These are phyloP conservation scores for Leonotis leonurus DNA, from an alignment of 257 asterid genomes.

Conservation along the genomic window DNA sequence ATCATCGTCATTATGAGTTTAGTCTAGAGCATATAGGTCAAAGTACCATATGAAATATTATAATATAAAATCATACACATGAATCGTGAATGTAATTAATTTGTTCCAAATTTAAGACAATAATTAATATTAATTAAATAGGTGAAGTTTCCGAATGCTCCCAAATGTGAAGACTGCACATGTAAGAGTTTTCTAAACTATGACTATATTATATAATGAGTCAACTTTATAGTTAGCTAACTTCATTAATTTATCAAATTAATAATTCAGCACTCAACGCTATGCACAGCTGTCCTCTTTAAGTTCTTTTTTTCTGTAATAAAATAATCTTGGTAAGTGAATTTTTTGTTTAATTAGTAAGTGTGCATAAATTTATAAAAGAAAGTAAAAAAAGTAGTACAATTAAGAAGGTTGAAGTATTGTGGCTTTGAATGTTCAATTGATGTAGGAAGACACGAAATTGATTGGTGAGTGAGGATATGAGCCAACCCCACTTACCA, in stretches of 20 bases:
- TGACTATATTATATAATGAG: not conserved
- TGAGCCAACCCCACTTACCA: conserved; percentile 14
- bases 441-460: not conserved
- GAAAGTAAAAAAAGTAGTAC: not conserved
- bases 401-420: not conserved
- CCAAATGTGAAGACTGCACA: conserved; percentile 6
- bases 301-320: not conserved
- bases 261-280: not conserved
- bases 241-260: not conserved
- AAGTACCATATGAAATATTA: not conserved
- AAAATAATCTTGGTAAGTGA: not conserved
- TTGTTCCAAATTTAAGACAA: not conserved
- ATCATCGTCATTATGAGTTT: not conserved
- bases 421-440: not conserved
- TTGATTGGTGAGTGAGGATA: conserved; percentile 1
- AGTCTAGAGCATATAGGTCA: not conserved
- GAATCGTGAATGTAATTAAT: not conserved
- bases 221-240: conserved; percentile 2
- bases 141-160: conserved; percentile 5
- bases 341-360: not conserved
- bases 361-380: not conserved
- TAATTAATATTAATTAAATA: not conserved
- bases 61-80: not conserved
- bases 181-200: not conserved
- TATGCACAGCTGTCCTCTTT: not conserved